Base-by-base conservation (phyloP, 2,329 filamentous ascomycete genomes). In the Colletotrichum cuscutae region DNA sequence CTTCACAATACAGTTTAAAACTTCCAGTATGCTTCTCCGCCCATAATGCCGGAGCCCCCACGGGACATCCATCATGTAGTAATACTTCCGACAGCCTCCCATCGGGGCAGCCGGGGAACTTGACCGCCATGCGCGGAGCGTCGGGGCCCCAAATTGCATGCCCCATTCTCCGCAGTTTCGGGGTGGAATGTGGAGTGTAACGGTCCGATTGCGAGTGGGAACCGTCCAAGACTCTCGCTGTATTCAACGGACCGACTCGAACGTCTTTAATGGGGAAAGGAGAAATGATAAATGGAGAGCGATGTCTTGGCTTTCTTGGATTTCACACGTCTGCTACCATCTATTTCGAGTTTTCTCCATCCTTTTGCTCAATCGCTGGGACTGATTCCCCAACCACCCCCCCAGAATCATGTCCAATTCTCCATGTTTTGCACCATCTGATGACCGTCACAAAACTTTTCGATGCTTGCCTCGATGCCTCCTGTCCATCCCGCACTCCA, bases 171-270 rank as follows among this genome's bases (percentile, higher is more conserved):
- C 67, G 54, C 56, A 65, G 62, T 56, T 56, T 53, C 24, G 62
- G 32, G 52, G 62, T 46, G 52, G 22, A 30, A 54, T n/a, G 62
- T 65, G 49, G 32, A 19, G 5, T 26, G 32, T 24, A 71, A 73
- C 66, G 71, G 71, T 65, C 71, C 71, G 66, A 73, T 71, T 65
- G 35, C 32, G 32, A 53, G 32, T 52, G 37, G 60, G 56, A 49
- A 30, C 32, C 13, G 35, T 19, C 56, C 61, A 54, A 61, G 46
- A 2, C 46, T n/a, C 49, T 73, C 71, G 71, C 71, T 73, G 49
- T 65, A 73, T 35, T 35, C 56, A 65, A 71, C 66, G 71, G 71
- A 61, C 71, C 71, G 71, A 73, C 35, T 73, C 46, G 32, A 60
- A 57, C 42, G 66, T 52, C 49, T n/a, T 52, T 70, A 32, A 63